phyloP scores from a whole-genome alignment of 2,329 filamentous ascomycete genomes.

The Sporothrix brasiliensis region DNA sequence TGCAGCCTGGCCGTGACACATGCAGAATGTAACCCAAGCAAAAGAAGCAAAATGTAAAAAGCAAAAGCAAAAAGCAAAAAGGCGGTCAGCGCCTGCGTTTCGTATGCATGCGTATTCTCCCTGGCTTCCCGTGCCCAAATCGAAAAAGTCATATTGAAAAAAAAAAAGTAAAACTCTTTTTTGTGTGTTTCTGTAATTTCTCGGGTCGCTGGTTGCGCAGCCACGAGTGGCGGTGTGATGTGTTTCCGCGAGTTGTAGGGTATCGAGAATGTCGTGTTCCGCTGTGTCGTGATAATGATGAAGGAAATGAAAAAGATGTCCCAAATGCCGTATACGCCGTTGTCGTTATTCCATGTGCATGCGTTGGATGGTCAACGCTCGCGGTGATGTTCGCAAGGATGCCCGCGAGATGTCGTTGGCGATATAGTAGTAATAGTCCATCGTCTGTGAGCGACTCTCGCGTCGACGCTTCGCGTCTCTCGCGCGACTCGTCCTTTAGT shows the following conservation, averaged over 20 bases:
- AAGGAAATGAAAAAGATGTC: background rate
- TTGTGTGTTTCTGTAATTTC: background rate
- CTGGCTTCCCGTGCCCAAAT: background rate
- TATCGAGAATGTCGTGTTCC: background rate
- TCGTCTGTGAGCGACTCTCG: background rate
- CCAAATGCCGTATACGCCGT: background rate
- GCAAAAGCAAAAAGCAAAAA: conserved; percentile 8
- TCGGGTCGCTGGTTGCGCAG: conserved; percentile 12
- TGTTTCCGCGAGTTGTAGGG: background rate
- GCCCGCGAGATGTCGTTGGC: too few relatives aligned
- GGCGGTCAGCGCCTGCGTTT: conserved; percentile 15
- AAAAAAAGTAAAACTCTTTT: background rate
- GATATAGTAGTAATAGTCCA: too few relatives aligned
- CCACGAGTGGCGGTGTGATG: background rate
- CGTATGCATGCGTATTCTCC: background rate
- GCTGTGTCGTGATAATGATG: background rate
- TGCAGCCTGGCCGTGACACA: conserved; percentile 13
- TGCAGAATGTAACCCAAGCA: background rate
- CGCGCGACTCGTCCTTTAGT: background rate
- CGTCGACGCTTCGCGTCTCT: background rate
- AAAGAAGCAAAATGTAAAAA: background rate
- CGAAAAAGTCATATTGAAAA: background rate
- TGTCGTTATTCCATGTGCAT: background rate
- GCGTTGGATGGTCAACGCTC: background rate
- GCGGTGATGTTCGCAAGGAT: background rate